Evolutionary conservation across 805 yeast species (phyloP).

Genomic region (Starmerella sp.): DNA sequence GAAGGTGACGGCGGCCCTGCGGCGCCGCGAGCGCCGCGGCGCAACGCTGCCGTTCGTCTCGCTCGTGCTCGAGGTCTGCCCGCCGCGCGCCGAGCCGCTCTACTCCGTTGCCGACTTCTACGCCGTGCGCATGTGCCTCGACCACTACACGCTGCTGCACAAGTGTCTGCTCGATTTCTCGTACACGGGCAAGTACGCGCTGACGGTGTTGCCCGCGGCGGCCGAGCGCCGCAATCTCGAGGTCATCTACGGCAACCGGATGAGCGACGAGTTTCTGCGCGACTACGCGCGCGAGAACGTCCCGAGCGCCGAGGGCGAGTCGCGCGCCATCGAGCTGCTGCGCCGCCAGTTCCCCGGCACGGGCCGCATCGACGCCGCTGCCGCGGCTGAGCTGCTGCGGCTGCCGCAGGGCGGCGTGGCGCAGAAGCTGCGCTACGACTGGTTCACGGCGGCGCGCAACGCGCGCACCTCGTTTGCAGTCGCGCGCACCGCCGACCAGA

Average conservation of each 20-base stretch:
- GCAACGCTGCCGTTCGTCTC: conserved; percentile 8
- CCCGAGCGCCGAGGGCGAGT: conserved; percentile 9
- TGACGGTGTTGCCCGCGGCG: conserved; percentile 11
- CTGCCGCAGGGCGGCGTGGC: conserved; percentile 1
- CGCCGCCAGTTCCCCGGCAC: conserved; percentile 4
- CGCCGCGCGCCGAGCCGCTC: not conserved
- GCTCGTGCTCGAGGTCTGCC: not conserved
- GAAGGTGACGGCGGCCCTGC: not conserved
- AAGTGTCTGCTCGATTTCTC: conserved; percentile 4
- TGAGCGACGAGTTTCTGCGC: not conserved
- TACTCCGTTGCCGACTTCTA: conserved; percentile 11
- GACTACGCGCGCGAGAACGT: conserved; percentile 21
- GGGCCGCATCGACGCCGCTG: conserved; percentile 3
- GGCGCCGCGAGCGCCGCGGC: not conserved
- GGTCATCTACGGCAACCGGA: not conserved
- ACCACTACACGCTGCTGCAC: conserved; percentile 14
- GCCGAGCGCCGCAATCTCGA: conserved; percentile 6
- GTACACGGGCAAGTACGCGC: conserved; percentile 7
- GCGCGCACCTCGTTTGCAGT: not conserved
- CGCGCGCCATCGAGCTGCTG: conserved; percentile 16
- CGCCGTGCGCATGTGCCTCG: conserved; percentile 18
- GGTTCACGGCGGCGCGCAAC: conserved; percentile 3
- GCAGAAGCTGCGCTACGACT: conserved; percentile 2
- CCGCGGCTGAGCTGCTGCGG: conserved; percentile 15
- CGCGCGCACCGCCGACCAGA: conserved; percentile 1